phyloP scores from a whole-genome alignment of 495 filamentous ascomycete species.

The Penicillium canariense region DNA sequence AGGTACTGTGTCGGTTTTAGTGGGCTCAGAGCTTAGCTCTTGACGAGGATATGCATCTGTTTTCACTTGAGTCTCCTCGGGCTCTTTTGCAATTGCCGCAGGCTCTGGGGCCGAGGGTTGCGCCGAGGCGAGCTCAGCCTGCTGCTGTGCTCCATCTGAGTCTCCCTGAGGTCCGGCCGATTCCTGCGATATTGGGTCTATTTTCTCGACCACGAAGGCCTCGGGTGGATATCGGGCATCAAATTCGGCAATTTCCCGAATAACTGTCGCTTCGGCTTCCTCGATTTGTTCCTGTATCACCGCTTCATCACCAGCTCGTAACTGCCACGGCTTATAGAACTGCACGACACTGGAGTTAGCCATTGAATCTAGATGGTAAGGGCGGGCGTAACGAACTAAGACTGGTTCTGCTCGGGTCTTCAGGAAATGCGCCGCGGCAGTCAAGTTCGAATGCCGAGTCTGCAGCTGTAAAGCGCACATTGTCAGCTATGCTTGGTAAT shows the following conservation, averaged over 20 bases:
- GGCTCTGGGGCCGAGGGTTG: slow-evolving; percentile 18
- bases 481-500: neutral
- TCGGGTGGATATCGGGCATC: slow-evolving; percentile 35
- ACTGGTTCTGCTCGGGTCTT: slow-evolving; percentile 70
- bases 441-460: slow-evolving; percentile 68
- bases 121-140: slow-evolving; percentile 1
- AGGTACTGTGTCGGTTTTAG: slow-evolving; percentile 13
- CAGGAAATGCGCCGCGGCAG: slow-evolving; percentile 71
- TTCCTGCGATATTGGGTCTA: slow-evolving; percentile 11
- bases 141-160: neutral
- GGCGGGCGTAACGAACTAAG: slow-evolving; percentile 57
- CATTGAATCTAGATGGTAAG: neutral
- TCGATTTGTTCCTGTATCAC: slow-evolving; percentile 59
- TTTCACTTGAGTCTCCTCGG: slow-evolving; percentile 25
- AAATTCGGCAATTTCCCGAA: slow-evolving; percentile 51
- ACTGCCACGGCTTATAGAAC: slow-evolving; percentile 90
- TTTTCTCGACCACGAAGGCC: slow-evolving; percentile 14
- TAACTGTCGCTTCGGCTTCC: slow-evolving; percentile 52
- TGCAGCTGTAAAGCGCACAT: slow-evolving; percentile 60
- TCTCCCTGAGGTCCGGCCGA: neutral
- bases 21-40: slow-evolving; percentile 21
- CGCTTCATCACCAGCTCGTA: slow-evolving; percentile 59
- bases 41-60: slow-evolving; percentile 28
- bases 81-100: slow-evolving; percentile 20
- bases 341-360: slow-evolving; percentile 35